Evolutionary conservation across 495 filamentous ascomycete genomes (phyloP).

Genomic region (Hypoxylon cercidicola): DNA sequence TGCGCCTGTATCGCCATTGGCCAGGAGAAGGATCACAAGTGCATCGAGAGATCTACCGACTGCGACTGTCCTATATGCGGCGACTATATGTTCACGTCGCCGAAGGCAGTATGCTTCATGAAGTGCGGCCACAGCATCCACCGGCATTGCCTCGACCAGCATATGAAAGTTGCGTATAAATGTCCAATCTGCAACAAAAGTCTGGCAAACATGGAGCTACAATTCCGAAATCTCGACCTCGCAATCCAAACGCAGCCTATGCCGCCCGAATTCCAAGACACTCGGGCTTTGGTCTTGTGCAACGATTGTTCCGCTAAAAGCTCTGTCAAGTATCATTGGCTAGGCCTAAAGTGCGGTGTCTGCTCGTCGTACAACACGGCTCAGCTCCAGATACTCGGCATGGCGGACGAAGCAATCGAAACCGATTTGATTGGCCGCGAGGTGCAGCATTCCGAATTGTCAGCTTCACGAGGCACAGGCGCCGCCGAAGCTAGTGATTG

Average conservation of each 20-base stretch:
- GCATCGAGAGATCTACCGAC: slow-evolving; percentile 92
- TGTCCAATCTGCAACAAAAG: slow-evolving; percentile 96
- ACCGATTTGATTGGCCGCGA: slow-evolving; percentile 43
- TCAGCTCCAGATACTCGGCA: slow-evolving; percentile 67
- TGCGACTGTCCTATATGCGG: slow-evolving; percentile 99
- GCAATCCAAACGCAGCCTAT: slow-evolving; percentile 91
- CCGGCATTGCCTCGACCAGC: slow-evolving; percentile 81
- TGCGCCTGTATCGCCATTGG: slow-evolving; percentile 90
- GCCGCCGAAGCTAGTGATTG: slow-evolving; percentile 23
- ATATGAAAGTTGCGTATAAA: slow-evolving; percentile 87
- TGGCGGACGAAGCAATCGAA: slow-evolving; percentile 46
- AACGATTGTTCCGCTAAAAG: slow-evolving; percentile 94
- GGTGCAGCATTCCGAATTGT: slow-evolving; percentile 39
- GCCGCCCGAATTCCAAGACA: slow-evolving; percentile 82
- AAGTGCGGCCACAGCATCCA: slow-evolving; percentile 97
- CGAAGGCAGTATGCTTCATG: slow-evolving; percentile 90
- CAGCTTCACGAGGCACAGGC: slow-evolving; percentile 16
- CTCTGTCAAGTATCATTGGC: slow-evolving; percentile 89
- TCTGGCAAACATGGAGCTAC: slow-evolving; percentile 95
- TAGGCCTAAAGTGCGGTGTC: slow-evolving; percentile 88
- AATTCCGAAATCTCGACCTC: slow-evolving; percentile 88
- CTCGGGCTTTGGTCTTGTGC: slow-evolving; percentile 84
- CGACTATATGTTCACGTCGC: slow-evolving; percentile 97
- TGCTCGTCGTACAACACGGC: slow-evolving; percentile 88
- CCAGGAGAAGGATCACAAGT: slow-evolving; percentile 80